Percentiles rank a stretch among this genome's conserved stretches.
Evolutionary conservation across 257 asterid genomes (phyloP).

Genomic region (Parsonsia alboflavescens): DNA sequence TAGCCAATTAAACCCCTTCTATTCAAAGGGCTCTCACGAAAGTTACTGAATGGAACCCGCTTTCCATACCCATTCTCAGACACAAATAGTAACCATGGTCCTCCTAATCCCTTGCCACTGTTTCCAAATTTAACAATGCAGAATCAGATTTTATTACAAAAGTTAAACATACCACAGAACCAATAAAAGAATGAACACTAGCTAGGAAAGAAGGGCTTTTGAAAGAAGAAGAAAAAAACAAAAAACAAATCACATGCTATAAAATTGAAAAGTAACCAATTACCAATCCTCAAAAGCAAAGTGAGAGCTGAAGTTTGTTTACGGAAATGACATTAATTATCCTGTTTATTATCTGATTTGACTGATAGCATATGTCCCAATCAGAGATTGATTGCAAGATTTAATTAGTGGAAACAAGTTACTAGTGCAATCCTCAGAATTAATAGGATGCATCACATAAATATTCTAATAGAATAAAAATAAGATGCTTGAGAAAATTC

Average conservation of each 20-base stretch:
- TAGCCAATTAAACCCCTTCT: conserved; percentile 84
- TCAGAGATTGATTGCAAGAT: neutral
- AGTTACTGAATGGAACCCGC: conserved; percentile 83
- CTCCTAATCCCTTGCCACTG: conserved; percentile 49
- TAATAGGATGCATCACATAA: too few species aligned
- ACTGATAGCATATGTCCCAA: neutral
- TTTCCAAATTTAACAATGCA: conserved; percentile 9
- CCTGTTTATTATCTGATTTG: neutral
- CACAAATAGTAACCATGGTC: conserved; percentile 95
- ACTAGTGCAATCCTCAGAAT: neutral
- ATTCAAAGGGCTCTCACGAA: conserved; percentile 64
- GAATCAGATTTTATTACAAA: neutral
- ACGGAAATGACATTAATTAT: neutral
- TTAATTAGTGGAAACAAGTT: neutral
- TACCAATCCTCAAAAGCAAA: neutral
- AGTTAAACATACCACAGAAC: neutral
- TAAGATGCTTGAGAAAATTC: neutral
- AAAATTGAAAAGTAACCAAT: neutral
- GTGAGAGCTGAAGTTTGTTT: neutral
- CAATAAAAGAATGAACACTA: neutral
- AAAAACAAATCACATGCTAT: neutral
- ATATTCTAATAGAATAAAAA: neutral
- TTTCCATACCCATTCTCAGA: conserved; percentile 87
- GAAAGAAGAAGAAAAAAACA: neutral
- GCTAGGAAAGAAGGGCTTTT: neutral